Percentiles rank a stretch among this genome's conserved stretches.
phyloP scores from a whole-genome alignment of 352 stramenopile genomes.

The Phytopythium cucurbitacearum region DNA sequence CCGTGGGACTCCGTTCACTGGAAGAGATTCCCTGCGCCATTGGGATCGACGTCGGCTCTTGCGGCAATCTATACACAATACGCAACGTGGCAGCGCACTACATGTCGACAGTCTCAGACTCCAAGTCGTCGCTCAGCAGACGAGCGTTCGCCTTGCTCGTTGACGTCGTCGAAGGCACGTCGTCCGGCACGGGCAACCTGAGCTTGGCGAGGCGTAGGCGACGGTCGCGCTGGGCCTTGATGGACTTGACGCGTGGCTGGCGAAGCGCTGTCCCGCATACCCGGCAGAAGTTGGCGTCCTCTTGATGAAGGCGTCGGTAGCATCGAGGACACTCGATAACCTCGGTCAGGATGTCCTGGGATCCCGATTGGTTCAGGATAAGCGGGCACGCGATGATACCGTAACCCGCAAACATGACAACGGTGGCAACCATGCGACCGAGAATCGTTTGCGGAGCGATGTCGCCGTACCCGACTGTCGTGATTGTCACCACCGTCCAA shows the following conservation, averaged over 20 bases:
- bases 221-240: slow-evolving; percentile 55
- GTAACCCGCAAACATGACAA: slow-evolving; percentile 84
- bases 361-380: slow-evolving; percentile 38
- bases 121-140: slow-evolving; percentile 3
- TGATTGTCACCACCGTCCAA: slow-evolving; percentile 84
- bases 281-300: slow-evolving; percentile 75
- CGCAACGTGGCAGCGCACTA: background rate
- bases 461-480: slow-evolving; percentile 79
- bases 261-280: slow-evolving; percentile 55
- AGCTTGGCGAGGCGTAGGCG: slow-evolving; percentile 56
- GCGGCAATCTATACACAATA: background rate
- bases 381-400: slow-evolving; percentile 80
- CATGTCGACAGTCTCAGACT: background rate
- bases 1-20: too few species aligned
- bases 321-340: slow-evolving; percentile 59
- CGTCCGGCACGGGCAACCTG: slow-evolving; percentile 27
- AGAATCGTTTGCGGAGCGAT: slow-evolving; percentile 76
- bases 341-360: slow-evolving; percentile 34
- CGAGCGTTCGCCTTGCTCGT: slow-evolving; percentile 3
- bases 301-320: slow-evolving; percentile 72
- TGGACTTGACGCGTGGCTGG: slow-evolving; percentile 47
- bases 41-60: too few species aligned
- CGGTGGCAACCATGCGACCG: slow-evolving; percentile 63
- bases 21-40: too few species aligned
- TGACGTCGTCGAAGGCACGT: slow-evolving; percentile 13